A percentile compares a stretch with the other conserved stretches of the same genome.
These are phyloP conservation scores for Cadophora luteo-olivacea DNA, from an alignment of 2,329 filamentous ascomycete species.

Conservation along the genomic window DNA sequence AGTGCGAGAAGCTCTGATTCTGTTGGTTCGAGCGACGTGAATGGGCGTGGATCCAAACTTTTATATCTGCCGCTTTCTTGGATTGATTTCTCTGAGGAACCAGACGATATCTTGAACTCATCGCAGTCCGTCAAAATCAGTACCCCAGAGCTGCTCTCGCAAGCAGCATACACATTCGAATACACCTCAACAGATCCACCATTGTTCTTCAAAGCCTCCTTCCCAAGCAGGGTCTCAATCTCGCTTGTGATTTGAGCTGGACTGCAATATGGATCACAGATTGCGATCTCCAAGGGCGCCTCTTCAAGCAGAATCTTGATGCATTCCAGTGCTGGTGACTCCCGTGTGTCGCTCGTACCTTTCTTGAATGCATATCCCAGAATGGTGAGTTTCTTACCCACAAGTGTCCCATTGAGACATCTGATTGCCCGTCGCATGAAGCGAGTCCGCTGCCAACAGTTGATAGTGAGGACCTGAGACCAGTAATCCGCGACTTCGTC, in stretches of 20 bases:
- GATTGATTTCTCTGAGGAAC: conserved; percentile 16
- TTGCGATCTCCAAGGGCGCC: conserved; percentile 65
- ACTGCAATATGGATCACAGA: conserved; percentile 67
- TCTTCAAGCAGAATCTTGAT: conserved; percentile 71
- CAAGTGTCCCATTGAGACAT: conserved; percentile 71
- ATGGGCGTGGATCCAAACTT: conserved; percentile 36
- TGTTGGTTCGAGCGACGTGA: conserved; percentile 33
- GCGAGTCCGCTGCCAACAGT: conserved; percentile 74
- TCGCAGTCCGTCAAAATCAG: conserved; percentile 60
- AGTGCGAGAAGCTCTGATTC: conserved; percentile 36
- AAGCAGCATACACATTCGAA: conserved; percentile 52
- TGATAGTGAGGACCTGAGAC: conserved; percentile 76
- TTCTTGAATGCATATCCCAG: conserved; percentile 84
- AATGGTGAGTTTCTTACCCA: conserved; percentile 73
- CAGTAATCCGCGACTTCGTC: conserved; percentile 79
- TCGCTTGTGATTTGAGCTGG: conserved; percentile 49
- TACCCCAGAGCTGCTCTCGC: conserved; percentile 53
- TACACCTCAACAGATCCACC: conserved; percentile 49
- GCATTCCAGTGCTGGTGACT: conserved; percentile 72
- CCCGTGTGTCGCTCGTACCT: conserved; percentile 77
- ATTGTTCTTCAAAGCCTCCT: conserved; percentile 41
- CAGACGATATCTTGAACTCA: conserved; percentile 51
- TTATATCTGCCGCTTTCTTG: not conserved
- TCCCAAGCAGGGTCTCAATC: conserved; percentile 43
- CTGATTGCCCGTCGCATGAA: conserved; percentile 71